phyloP scores from a whole-genome alignment of 305 asterid species.

The Fraxinus baroniana region DNA sequence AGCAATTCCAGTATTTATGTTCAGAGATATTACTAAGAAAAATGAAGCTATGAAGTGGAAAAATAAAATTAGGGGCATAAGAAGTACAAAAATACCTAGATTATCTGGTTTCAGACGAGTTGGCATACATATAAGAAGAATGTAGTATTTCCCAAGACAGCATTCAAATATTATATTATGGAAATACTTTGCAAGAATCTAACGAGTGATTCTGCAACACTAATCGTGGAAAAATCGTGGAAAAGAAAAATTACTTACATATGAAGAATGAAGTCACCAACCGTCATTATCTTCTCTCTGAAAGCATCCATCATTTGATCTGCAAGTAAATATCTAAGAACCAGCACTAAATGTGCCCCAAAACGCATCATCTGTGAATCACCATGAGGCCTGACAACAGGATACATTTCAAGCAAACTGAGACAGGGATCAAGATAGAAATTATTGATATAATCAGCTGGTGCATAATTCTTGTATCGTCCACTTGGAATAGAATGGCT shows the following conservation, averaged over 20 bases:
- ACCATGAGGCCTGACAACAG: conserved; percentile 86
- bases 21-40: background rate
- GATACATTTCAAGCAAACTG: conserved; percentile 21
- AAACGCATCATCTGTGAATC: conserved; percentile 99
- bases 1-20: background rate
- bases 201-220: conserved; percentile 2
- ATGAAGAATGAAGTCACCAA: conserved; percentile 95
- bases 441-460: background rate
- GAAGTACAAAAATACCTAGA: background rate
- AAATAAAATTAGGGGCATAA: background rate
- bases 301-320: conserved; percentile 85
- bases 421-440: conserved; percentile 7
- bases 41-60: background rate
- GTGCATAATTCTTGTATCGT: conserved; percentile 14
- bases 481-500: conserved; percentile 21
- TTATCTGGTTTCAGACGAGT: background rate
- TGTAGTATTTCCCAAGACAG: background rate
- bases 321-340: conserved; percentile 74
- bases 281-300: conserved; percentile 79
- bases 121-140: background rate
- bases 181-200: conserved; percentile 16
- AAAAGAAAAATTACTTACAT: conserved; percentile 55
- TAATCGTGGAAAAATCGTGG: conserved; percentile 2
- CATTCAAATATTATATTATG: background rate
- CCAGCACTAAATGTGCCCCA: conserved; percentile 98